Evolutionary conservation across 1,284 basidiomycete genomes (phyloP).

Genomic region (Boletellus deceptivus): DNA sequence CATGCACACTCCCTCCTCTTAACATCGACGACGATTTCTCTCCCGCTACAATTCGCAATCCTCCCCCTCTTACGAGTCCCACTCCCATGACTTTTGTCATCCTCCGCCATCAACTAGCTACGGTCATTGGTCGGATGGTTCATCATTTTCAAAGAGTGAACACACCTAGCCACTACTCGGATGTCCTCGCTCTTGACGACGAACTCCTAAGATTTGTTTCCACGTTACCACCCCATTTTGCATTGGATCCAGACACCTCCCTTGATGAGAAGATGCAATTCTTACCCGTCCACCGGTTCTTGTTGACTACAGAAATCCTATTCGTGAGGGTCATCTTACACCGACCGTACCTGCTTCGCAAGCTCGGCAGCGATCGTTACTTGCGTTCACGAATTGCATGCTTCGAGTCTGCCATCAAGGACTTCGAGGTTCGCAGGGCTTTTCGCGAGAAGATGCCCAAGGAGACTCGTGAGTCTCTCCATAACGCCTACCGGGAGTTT

Average conservation of each 20-base stretch:
- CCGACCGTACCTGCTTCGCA: slow-evolving; percentile 74
- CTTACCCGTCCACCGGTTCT: slow-evolving; percentile 72
- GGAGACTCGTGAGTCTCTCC: slow-evolving; percentile 64
- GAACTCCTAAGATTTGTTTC: slow-evolving; percentile 80
- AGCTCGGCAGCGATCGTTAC: slow-evolving; percentile 73
- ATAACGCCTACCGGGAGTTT: slow-evolving; percentile 81
- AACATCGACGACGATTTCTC: slow-evolving; percentile 77
- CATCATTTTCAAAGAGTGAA: slow-evolving; percentile 94
- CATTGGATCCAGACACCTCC: slow-evolving; percentile 75
- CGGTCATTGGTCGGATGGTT: slow-evolving; percentile 88
- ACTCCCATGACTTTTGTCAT: slow-evolving; percentile 89
- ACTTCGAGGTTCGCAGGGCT: slow-evolving; percentile 67
- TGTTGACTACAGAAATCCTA: slow-evolving; percentile 77
- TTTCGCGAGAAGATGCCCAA: slow-evolving; percentile 61
- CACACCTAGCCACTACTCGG: slow-evolving; percentile 79
- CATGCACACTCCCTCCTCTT: slow-evolving; percentile 77
- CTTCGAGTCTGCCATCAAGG: slow-evolving; percentile 76
- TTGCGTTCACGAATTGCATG: slow-evolving; percentile 70
- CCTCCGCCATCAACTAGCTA: slow-evolving; percentile 78
- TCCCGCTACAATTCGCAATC: slow-evolving; percentile 40
- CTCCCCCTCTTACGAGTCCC: slow-evolving; percentile 64
- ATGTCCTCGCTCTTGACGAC: slow-evolving; percentile 82
- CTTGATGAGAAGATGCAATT: slow-evolving; percentile 66
- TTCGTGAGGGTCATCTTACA: slow-evolving; percentile 79
- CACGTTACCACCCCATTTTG: slow-evolving; percentile 74